Evolutionary conservation across 1,284 basidiomycete genomes (phyloP).

Genomic region (Pseudozyma flocculosa): DNA sequence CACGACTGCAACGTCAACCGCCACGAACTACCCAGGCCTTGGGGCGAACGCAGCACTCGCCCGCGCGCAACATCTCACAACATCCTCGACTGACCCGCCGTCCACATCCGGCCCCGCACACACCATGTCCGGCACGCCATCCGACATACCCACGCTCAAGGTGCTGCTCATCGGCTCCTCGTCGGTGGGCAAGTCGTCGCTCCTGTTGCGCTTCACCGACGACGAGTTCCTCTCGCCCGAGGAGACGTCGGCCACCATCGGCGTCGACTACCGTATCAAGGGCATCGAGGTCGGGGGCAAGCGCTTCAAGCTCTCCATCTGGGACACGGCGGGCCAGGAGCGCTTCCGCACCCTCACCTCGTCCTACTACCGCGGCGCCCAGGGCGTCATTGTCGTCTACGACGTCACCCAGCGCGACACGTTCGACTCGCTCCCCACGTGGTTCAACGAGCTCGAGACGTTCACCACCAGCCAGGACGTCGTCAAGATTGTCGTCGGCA

Average conservation of each 20-base stretch:
- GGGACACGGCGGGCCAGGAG: constrained; percentile 60
- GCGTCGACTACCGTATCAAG: constrained; percentile 63
- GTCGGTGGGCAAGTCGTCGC: constrained; percentile 80
- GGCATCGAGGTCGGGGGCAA: constrained; percentile 61
- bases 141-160: constrained; percentile 60
- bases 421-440: constrained; percentile 85
- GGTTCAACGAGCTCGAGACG: constrained; percentile 92
- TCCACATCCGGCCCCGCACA: too few species aligned
- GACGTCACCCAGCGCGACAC: constrained; percentile 87
- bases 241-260: constrained; percentile 91
- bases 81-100: too few species aligned
- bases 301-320: constrained; percentile 64
- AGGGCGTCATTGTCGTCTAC: constrained; percentile 92
- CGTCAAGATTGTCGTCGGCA: constrained; percentile 90
- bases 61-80: too few species aligned
- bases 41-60: too few species aligned
- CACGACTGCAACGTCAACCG: too few species aligned
- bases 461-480: constrained; percentile 73
- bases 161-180: constrained; percentile 72
- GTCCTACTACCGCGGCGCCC: constrained; percentile 87
- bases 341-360: constrained; percentile 77
- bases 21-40: too few species aligned
- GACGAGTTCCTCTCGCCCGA: constrained; percentile 94
- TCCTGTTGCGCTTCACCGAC: constrained; percentile 90
- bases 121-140: constrained; percentile 15